Evolutionary conservation across 768 basidiomycete species (phyloP), one percentile per base, ranked within the genome.

Genomic region (Russula emetica): DNA sequence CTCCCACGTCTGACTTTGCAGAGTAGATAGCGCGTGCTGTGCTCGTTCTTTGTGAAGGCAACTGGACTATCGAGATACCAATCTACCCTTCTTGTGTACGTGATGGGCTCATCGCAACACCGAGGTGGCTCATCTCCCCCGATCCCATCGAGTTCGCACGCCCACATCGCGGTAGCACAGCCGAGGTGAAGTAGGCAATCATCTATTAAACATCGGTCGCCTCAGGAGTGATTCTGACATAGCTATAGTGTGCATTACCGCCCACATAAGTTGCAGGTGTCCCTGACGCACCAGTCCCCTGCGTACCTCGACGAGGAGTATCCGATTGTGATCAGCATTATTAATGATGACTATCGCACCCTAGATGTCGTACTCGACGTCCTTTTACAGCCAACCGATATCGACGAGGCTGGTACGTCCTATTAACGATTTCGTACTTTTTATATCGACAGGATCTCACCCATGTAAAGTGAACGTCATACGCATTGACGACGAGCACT

Each of bases 261-360:
- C 24, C 80, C 85, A 0, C 90, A 91, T 65, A 73, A 74, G 0
- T 69, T 96, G 4, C 69, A 74, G 5, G 75, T 91, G 22, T 75
- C 78, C 0, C 71, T 94, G 51, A 72, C 77, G 1, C 87, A 93
- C 62, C 75, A 81, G 0, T 73, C 80, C 1, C 88, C 90, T 0
- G 92, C 92, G 1, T 90, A 87, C 72, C 73, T 96, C 40, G 86
- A 90, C 66, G 95, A 97, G 72, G 80, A 82, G 51, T 91, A 89
- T 70, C 86, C 89, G 0, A 86, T 98, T 68, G 71, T 72, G 13
- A 77, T 98, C 47, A 78, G 83, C 52, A 79, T 96, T 16, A 82
- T 76, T 5, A 97, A 94, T 71, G 70, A 76, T 5, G 94, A 97
- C 71, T 82, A 83, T 52, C 78, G 84, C 22, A 80, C 85, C 28